These are phyloP conservation scores for Simmondsia chinensis DNA, from an alignment of 148 eudicot genomes.

Conservation along the genomic window DNA sequence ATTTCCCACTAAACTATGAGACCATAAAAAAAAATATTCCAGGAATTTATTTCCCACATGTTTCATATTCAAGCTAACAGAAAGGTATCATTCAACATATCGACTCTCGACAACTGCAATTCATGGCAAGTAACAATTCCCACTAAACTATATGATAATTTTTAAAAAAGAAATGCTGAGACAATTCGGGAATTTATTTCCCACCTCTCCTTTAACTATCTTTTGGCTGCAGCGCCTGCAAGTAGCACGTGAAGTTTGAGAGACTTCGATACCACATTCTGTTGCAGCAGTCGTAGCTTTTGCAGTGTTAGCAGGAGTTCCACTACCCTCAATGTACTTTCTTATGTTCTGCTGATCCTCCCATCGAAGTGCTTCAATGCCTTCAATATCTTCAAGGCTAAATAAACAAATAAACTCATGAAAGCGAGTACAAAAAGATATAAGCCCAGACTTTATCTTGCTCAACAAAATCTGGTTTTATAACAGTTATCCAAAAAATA, in stretches of 20 bases:
- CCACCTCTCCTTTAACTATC: conserved; percentile 88
- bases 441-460: too few relatives aligned
- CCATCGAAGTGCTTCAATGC: conserved; percentile 86
- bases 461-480: too few relatives aligned
- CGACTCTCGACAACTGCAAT: too few relatives aligned
- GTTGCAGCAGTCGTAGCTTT: conserved; percentile 13
- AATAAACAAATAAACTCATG: not conserved
- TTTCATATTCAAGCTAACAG: too few relatives aligned
- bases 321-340: conserved; percentile 55
- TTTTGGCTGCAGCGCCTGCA: conserved; percentile 75
- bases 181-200: conserved; percentile 1
- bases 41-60: too few relatives aligned
- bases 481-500: conserved; percentile 1
- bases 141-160: too few relatives aligned
- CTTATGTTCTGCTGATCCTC: conserved; percentile 91
- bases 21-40: too few relatives aligned
- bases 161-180: too few relatives aligned
- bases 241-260: conserved; percentile 74
- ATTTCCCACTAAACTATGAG: too few relatives aligned
- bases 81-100: too few relatives aligned
- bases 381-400: conserved; percentile 82
- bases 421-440: conserved; percentile 10
- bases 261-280: conserved; percentile 61
- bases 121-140: too few relatives aligned
- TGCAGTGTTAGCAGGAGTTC: conserved; percentile 15